Conservation (phyloP, 345 rosid genomes). For the Chamaenerion angustifolium region DNA sequence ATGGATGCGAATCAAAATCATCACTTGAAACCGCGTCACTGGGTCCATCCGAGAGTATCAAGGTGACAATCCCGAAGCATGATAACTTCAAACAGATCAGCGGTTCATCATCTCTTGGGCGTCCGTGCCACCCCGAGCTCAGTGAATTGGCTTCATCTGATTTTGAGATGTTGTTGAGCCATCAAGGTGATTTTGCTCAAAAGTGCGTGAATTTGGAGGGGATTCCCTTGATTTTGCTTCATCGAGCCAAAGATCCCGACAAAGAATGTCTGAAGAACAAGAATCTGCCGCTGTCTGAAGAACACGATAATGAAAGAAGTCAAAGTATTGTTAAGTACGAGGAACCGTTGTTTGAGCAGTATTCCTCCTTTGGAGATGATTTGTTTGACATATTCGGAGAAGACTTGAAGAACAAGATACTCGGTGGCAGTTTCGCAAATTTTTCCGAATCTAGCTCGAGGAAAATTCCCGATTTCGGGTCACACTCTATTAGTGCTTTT, state of each 20-base stretch:
- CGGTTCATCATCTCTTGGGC: constrained; percentile 1
- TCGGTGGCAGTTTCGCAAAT: constrained; percentile 20
- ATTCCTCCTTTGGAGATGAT: constrained; percentile 42
- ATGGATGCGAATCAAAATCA: constrained; percentile 10
- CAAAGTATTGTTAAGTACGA: constrained; percentile 13
- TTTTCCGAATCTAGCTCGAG: constrained; percentile 19
- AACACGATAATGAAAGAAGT: constrained; percentile 14
- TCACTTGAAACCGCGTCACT: too few relatives aligned
- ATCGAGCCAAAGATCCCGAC: too few relatives aligned
- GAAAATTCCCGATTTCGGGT: constrained; percentile 17
- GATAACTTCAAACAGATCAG: constrained; percentile 12
- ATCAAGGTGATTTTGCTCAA: constrained; percentile 10
- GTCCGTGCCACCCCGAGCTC: constrained; percentile 3
- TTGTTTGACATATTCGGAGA: constrained; percentile 70
- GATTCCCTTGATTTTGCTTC: too few relatives aligned
- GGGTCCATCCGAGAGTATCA: too few relatives aligned
- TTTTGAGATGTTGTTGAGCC: background rate
- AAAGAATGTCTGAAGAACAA: too few relatives aligned
- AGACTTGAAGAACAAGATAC: constrained; percentile 48
- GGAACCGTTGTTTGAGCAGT: constrained; percentile 19
- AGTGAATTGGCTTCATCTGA: constrained; percentile 31
- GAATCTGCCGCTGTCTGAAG: too few relatives aligned
- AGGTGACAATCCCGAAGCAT: constrained; percentile 16
- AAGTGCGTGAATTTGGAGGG: background rate
- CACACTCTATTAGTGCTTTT: too few relatives aligned